These are phyloP conservation scores for Scedosporium aurantiacum DNA, from an alignment of 2,329 filamentous ascomycete species.

Conservation along the genomic window DNA sequence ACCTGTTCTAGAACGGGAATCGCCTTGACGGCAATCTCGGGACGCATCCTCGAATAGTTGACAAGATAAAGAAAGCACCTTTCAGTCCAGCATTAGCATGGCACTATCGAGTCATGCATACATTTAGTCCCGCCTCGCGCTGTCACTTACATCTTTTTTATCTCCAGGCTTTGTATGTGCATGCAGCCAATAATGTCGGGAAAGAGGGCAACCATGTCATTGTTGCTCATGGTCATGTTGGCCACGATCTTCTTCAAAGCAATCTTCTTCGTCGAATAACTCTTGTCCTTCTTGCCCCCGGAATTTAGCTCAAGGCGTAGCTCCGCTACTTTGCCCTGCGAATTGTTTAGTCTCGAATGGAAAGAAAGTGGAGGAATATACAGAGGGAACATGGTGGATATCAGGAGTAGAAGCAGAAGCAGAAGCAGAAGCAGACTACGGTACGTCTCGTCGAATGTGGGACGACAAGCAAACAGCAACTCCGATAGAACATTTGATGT, in stretches of 20 bases:
- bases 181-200: conserved; percentile 93
- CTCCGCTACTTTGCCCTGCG: conserved; percentile 97
- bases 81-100: conserved; percentile 1
- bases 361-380: conserved; percentile 35
- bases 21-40: conserved; percentile 87
- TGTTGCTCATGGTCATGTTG: conserved; percentile 99
- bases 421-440: too few relatives aligned
- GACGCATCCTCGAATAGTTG: conserved; percentile 91
- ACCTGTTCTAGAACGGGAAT: conserved; percentile 68
- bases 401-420: conserved; percentile 1
- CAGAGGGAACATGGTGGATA: conserved; percentile 37
- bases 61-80: conserved; percentile 98
- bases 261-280: conserved; percentile 88
- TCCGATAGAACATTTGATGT: conserved; percentile 2
- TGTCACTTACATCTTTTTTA: conserved; percentile 87
- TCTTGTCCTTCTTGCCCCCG: conserved; percentile 97
- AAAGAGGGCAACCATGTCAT: conserved; percentile 96
- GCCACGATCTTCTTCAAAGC: conserved; percentile 98
- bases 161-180: conserved; percentile 87
- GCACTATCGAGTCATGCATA: neutral
- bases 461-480: neutral
- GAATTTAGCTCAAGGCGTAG: conserved; percentile 87
- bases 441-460: neutral
- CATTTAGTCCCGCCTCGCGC: neutral
- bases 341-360: conserved; percentile 41